Percentiles rank a stretch among this genome's conserved stretches.
These are phyloP conservation scores for Petunia hybrid DNA, from an alignment of 305 asterid genomes.

Conservation along the genomic window DNA sequence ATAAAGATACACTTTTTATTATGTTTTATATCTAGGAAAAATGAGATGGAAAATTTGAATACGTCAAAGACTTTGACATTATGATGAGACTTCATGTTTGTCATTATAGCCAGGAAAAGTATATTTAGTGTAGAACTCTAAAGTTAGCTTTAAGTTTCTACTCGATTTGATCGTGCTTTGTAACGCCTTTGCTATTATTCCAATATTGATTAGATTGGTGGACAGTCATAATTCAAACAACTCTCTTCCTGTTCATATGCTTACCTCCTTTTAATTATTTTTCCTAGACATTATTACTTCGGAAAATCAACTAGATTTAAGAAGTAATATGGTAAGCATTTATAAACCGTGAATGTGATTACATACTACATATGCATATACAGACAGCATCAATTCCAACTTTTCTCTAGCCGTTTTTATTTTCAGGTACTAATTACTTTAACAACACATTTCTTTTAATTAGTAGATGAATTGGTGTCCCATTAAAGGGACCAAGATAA, in stretches of 20 bases:
- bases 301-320: neutral
- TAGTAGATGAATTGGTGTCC: neutral
- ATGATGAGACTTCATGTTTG: neutral
- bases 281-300: neutral
- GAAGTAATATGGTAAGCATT: neutral
- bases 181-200: neutral
- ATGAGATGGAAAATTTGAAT: neutral
- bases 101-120: neutral
- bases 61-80: neutral
- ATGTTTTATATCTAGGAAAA: neutral
- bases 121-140: neutral
- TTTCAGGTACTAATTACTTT: neutral
- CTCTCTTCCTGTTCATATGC: neutral
- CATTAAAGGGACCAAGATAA: neutral
- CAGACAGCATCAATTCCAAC: neutral
- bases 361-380: neutral
- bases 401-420: neutral
- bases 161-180: neutral
- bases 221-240: no score
- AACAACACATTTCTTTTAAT: neutral
- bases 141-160: neutral
- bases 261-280: no score
- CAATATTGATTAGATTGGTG: neutral
- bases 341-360: neutral
- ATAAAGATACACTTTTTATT: conserved; percentile 8